These are phyloP conservation scores for Aureobasidium melanogenum DNA, from an alignment of 2,329 filamentous ascomycete genomes.

Conservation along the genomic window DNA sequence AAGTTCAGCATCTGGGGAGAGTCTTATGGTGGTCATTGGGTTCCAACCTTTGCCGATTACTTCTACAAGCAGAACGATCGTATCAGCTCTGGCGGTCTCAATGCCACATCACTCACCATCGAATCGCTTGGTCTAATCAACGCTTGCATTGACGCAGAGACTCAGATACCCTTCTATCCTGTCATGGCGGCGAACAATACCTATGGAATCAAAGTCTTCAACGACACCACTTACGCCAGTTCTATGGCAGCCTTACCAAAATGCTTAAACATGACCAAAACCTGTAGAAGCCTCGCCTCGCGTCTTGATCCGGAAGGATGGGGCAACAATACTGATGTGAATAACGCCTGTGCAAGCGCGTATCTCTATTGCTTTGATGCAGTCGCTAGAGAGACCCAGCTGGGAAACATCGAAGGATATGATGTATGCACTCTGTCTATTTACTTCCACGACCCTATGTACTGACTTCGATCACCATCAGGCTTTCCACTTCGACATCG, in stretches of 20 bases:
- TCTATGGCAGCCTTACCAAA: background rate
- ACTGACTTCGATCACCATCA: background rate
- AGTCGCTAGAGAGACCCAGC: background rate
- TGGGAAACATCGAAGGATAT: background rate
- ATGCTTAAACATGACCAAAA: background rate
- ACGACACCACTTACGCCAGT: background rate
- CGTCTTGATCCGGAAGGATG: background rate
- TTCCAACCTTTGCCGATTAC: constrained; percentile 17
- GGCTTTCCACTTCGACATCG: constrained; percentile 4
- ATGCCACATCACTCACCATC: constrained; percentile 30
- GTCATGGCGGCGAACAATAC: constrained; percentile 27
- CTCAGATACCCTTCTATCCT: constrained; percentile 32
- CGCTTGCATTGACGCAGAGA: constrained; percentile 43
- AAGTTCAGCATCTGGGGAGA: background rate
- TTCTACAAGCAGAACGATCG: constrained; percentile 52
- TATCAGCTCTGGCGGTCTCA: constrained; percentile 33
- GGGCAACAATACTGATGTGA: background rate
- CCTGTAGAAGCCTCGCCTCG: background rate
- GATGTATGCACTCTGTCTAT: background rate
- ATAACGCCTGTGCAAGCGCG: background rate
- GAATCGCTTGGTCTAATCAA: constrained; percentile 50
- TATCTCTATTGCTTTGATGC: background rate
- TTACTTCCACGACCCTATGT: too few relatives aligned
- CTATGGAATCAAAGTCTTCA: constrained; percentile 27
- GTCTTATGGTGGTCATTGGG: constrained; percentile 1